phyloP scores from a whole-genome alignment of 1,139 yeast species.

The Blastobotrys indianensis region DNA sequence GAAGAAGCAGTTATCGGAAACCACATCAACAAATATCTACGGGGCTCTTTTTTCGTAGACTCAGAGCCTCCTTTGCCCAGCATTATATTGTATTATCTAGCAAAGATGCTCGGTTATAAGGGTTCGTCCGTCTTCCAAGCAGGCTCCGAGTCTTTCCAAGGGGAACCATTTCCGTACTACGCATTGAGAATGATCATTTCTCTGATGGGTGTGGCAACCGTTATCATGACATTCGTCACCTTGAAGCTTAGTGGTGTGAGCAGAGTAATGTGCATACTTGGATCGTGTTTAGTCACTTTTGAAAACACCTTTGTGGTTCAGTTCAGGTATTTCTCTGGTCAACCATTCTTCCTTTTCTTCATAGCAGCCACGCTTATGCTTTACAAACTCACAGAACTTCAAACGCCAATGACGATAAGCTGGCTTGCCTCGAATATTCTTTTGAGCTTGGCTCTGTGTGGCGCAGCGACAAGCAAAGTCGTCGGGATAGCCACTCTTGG shows the following conservation, averaged over 20 bases:
- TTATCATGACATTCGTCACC: constrained; percentile 44
- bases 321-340: constrained; percentile 46
- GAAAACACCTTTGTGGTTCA: constrained; percentile 53
- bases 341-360: constrained; percentile 46
- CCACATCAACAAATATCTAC: constrained; percentile 47
- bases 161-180: constrained; percentile 36
- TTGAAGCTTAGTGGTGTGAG: constrained; percentile 46
- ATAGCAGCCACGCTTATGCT: constrained; percentile 41
- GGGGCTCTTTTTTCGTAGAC: constrained; percentile 52
- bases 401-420: constrained; percentile 34
- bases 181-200: constrained; percentile 53
- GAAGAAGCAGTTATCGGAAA: constrained; percentile 56
- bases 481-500: constrained; percentile 48
- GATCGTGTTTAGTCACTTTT: constrained; percentile 42
- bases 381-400: constrained; percentile 41
- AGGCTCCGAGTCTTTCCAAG: constrained; percentile 36
- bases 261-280: constrained; percentile 40
- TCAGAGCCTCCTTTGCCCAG: constrained; percentile 59
- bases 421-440: constrained; percentile 45
- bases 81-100: constrained; percentile 43
- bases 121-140: constrained; percentile 37
- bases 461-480: constrained; percentile 46
- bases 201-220: constrained; percentile 42
- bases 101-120: constrained; percentile 40
- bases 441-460: constrained; percentile 50